A percentile compares a stretch with the other conserved stretches of the same genome.
Evolutionary conservation across 768 basidiomycete species (phyloP).

Genomic region (Panaeolus cyanescens): DNA sequence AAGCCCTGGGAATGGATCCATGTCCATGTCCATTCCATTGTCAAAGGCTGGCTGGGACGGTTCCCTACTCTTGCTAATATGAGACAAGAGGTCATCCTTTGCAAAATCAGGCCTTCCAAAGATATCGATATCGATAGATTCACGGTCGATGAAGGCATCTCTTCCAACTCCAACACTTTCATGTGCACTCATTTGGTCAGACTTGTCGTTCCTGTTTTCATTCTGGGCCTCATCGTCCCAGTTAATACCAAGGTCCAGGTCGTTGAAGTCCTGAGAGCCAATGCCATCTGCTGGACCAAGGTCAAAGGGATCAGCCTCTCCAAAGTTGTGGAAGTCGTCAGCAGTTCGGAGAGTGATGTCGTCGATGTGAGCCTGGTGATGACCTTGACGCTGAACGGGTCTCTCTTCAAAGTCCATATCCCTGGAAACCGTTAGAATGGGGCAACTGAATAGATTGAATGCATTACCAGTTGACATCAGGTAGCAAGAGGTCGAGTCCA

Average conservation of each 20-base stretch:
- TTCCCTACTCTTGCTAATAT: constrained; percentile 58
- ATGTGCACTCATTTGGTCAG: constrained; percentile 56
- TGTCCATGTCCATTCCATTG: constrained; percentile 49
- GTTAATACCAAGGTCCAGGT: constrained; percentile 75
- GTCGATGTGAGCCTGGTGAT: constrained; percentile 81
- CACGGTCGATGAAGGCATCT: constrained; percentile 57
- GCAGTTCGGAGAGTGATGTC: constrained; percentile 87
- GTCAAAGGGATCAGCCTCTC: constrained; percentile 74
- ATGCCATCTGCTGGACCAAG: constrained; percentile 81
- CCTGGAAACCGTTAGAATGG: constrained; percentile 44
- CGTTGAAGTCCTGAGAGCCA: constrained; percentile 79
- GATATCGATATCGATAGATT: constrained; percentile 56
- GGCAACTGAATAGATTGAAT: background rate
- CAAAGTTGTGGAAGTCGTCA: constrained; percentile 70
- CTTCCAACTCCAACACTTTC: constrained; percentile 77
- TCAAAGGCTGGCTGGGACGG: constrained; percentile 68
- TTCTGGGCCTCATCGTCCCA: constrained; percentile 63
- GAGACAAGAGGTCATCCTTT: constrained; percentile 55
- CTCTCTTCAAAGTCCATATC: constrained; percentile 78
- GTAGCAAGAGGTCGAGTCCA: constrained; percentile 78
- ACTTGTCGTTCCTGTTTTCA: constrained; percentile 35
- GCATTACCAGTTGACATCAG: constrained; percentile 78
- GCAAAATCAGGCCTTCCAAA: constrained; percentile 49
- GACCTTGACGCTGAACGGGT: constrained; percentile 64
- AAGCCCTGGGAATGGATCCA: constrained; percentile 58